A percentile compares a stretch with the other conserved stretches of the same genome.
Conservation (phyloP, 768 basidiomycete species). For the Tubosaeta sp. region DNA sequence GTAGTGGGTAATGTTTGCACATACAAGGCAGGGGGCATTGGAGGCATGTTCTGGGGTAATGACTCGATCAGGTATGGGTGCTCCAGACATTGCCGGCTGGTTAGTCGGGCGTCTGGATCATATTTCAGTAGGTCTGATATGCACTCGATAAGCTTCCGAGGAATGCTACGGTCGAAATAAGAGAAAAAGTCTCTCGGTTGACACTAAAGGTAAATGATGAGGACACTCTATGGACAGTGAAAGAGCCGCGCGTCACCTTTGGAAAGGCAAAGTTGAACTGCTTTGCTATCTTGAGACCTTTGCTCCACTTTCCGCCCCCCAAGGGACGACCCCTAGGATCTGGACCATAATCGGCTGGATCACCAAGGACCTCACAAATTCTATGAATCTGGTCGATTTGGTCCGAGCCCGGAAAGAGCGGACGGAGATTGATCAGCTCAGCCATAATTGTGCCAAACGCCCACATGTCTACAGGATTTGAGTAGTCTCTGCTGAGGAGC, state of each 20-base stretch:
- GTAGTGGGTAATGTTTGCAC: constrained; percentile 35
- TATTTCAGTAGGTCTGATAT: constrained; percentile 90
- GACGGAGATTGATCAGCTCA: constrained; percentile 90
- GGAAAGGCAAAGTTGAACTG: constrained; percentile 84
- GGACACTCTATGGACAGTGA: background rate
- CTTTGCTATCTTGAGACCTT: constrained; percentile 84
- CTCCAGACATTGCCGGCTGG: constrained; percentile 80
- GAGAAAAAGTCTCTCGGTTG: constrained; percentile 62
- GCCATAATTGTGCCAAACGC: constrained; percentile 98
- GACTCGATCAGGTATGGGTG: constrained; percentile 89
- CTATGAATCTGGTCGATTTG: constrained; percentile 89
- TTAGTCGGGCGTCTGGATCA: constrained; percentile 83
- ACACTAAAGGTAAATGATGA: constrained; percentile 38
- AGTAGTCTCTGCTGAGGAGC: constrained; percentile 87
- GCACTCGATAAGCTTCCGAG: constrained; percentile 80
- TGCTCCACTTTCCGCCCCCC: constrained; percentile 87
- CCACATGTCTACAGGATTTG: constrained; percentile 99
- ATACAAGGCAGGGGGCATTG: constrained; percentile 52
- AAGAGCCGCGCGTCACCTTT: constrained; percentile 49
- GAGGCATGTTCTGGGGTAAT: constrained; percentile 59
- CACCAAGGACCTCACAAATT: constrained; percentile 91
- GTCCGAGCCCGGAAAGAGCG: constrained; percentile 90
- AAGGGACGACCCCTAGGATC: constrained; percentile 63
- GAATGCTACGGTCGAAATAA: constrained; percentile 76
- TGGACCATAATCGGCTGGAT: constrained; percentile 80